A percentile compares a stretch with the other conserved stretches of the same genome.
phyloP scores from a whole-genome alignment of 2,329 filamentous ascomycete species.

The Blastomyces emzantsi region DNA sequence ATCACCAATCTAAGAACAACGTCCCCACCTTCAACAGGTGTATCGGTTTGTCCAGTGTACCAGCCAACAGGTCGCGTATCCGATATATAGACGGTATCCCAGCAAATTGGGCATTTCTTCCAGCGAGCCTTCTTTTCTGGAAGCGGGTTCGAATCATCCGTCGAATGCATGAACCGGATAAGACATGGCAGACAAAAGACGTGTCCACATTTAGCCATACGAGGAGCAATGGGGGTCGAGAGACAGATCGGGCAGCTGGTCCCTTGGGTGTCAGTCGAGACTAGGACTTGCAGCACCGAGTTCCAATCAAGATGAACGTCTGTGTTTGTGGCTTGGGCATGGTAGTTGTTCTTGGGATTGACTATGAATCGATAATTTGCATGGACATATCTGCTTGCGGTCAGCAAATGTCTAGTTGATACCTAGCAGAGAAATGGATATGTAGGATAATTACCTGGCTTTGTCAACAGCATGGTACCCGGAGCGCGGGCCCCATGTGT shows the following conservation, averaged over 20 bases:
- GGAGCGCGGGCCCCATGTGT: conserved; percentile 76
- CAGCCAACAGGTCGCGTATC: conserved; percentile 85
- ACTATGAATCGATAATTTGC: conserved; percentile 98
- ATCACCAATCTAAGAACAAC: conserved; percentile 82
- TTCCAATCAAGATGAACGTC: conserved; percentile 88
- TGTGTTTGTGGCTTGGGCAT: conserved; percentile 70
- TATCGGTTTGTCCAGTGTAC: conserved; percentile 71
- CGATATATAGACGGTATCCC: conserved; percentile 83
- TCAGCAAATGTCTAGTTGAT: neutral
- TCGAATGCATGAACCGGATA: conserved; percentile 88
- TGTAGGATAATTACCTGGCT: conserved; percentile 52
- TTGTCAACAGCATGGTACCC: conserved; percentile 89
- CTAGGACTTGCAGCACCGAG: conserved; percentile 82
- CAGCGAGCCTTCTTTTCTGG: conserved; percentile 65
- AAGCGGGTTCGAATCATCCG: conserved; percentile 54
- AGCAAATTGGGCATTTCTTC: conserved; percentile 96
- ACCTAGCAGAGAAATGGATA: neutral
- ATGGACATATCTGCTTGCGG: conserved; percentile 61
- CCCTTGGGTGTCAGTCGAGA: conserved; percentile 78
- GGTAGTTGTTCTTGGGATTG: conserved; percentile 69
- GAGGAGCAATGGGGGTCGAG: conserved; percentile 80
- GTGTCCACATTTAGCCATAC: conserved; percentile 95
- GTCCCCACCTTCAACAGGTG: conserved; percentile 72
- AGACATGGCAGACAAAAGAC: conserved; percentile 93
- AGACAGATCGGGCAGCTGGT: conserved; percentile 92